phyloP scores from a whole-genome alignment of 208 protist species.

The Wallacemonas sp. region DNA sequence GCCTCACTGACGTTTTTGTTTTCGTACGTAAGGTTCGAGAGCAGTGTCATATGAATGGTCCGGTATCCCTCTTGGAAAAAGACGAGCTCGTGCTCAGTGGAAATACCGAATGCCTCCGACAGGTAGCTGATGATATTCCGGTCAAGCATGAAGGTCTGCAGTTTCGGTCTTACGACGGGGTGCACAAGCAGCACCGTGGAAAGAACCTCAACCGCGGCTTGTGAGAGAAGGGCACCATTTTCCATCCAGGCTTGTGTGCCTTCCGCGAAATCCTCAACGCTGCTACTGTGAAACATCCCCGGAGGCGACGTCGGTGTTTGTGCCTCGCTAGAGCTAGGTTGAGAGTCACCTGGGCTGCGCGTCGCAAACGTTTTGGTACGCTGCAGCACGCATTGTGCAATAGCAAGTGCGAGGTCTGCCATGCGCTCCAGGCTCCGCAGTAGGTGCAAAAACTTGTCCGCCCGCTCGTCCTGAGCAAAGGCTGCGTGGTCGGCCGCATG shows the following conservation, averaged over 20 bases:
- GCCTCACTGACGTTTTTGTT: slow-evolving; percentile 36
- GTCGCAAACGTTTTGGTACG: slow-evolving; percentile 21
- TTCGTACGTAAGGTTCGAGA: slow-evolving; percentile 68
- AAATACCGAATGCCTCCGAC: slow-evolving; percentile 52
- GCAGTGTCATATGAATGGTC: slow-evolving; percentile 67
- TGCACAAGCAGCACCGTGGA: slow-evolving; percentile 52
- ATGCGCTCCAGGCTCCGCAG: slow-evolving; percentile 61
- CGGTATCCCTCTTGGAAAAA: slow-evolving; percentile 81
- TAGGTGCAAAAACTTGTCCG: slow-evolving; percentile 59
- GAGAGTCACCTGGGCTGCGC: neutral
- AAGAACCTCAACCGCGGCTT: slow-evolving; percentile 56
- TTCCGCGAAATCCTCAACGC: slow-evolving; percentile 78
- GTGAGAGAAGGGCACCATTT: slow-evolving; percentile 55
- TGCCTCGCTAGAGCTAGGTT: slow-evolving; percentile 8
- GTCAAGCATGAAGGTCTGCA: slow-evolving; percentile 69
- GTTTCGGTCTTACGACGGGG: slow-evolving; percentile 20
- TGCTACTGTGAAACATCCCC: slow-evolving; percentile 49
- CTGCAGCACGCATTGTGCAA: slow-evolving; percentile 47
- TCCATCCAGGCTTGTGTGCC: slow-evolving; percentile 76
- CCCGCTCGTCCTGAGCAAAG: slow-evolving; percentile 43
- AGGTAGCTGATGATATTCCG: slow-evolving; percentile 53
- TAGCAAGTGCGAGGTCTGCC: slow-evolving; percentile 54
- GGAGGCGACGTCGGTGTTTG: slow-evolving; percentile 26
- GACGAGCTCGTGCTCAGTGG: slow-evolving; percentile 62
- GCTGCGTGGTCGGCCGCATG: slow-evolving; percentile 75